Evolutionary conservation across 176 grass and related monocot species (phyloP), one percentile per base, ranked within the genome.

Genomic region (Eremochloa ophiuroides): DNA sequence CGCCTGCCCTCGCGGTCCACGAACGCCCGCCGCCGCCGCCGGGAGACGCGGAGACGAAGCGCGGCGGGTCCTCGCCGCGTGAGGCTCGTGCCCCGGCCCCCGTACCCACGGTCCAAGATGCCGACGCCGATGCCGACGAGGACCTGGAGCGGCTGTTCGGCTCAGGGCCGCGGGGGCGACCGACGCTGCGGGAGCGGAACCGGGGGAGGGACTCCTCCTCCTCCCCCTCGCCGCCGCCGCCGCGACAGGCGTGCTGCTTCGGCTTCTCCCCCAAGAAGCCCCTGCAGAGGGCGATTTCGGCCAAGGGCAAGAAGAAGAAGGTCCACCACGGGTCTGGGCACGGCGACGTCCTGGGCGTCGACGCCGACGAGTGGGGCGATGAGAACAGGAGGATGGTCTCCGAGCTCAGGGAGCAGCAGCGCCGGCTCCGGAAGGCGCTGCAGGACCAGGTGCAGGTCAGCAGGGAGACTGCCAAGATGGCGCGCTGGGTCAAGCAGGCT

Each of bases 381-480:
- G 86, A 84, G 81, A 86, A 79, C 82, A 71, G 62, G 80, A 74
- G 47, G 59, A 79, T 97, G 47, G 72, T 58, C 15, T 38, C 71
- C 26, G 88, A 85, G 72, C 81, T 95, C 58, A 93, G 85, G 85
- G 90, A 93, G 83, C 86, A 98, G 71, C 90, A 89, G 79, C 73
- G 82, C 51, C 86, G 91, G 55, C 82, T 98, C 73, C 91, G 93
- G 76, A 93, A 93, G 96, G 90, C 72, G 29, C 82, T 98, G 12
- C 77, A 93, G 75, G 87, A 98, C 76, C 96, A 98, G 83, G 92
- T 87, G 22, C 89, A 88, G 86, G 82, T 89, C 51, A 86, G 58
- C 77, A 89, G 59, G 85, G 96, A 98, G 88, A 84, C 93, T 0
- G 90, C 87, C 78, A 89, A 93, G 86, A 91, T 98, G 79, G 93